phyloP scores from a whole-genome alignment of 805 yeast species.

The Saccharomyces mikatae region DNA sequence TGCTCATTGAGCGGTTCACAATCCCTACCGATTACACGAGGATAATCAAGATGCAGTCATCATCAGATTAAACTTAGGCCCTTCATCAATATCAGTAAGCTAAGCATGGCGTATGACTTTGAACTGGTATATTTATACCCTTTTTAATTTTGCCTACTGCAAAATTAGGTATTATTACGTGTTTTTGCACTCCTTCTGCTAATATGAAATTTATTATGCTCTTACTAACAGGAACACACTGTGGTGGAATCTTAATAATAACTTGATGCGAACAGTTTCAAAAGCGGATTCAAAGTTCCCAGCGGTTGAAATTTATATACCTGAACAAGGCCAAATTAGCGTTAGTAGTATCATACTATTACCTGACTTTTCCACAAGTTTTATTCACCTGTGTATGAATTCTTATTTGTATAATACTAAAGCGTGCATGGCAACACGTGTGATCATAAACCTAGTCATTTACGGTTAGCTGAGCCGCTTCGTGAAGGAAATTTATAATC shows the following conservation, averaged over 20 bases:
- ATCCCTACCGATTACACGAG: constrained; percentile 43
- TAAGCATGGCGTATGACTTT: neutral
- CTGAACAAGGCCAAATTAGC: neutral
- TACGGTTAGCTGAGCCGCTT: neutral
- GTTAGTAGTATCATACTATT: neutral
- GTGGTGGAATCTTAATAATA: neutral
- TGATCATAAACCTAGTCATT: too few relatives aligned
- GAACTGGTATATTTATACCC: neutral
- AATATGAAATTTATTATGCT: neutral
- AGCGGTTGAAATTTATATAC: neutral
- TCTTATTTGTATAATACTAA: too few relatives aligned
- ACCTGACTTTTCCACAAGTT: neutral
- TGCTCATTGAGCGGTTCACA: constrained; percentile 43
- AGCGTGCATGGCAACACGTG: too few relatives aligned
- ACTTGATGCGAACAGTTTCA: neutral
- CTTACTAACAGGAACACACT: neutral
- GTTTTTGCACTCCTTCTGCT: neutral
- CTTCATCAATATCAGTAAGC: neutral
- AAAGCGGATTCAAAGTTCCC: neutral
- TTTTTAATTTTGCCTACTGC: neutral
- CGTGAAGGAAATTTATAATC: neutral
- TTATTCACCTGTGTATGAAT: neutral
- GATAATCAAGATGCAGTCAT: constrained; percentile 19
- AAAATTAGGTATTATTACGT: neutral
- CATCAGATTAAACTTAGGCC: neutral